Percentiles rank a stretch among this genome's conserved stretches.
Evolutionary conservation across 2,329 filamentous ascomycete genomes (phyloP).

Genomic region (Calonectria crousiana): DNA sequence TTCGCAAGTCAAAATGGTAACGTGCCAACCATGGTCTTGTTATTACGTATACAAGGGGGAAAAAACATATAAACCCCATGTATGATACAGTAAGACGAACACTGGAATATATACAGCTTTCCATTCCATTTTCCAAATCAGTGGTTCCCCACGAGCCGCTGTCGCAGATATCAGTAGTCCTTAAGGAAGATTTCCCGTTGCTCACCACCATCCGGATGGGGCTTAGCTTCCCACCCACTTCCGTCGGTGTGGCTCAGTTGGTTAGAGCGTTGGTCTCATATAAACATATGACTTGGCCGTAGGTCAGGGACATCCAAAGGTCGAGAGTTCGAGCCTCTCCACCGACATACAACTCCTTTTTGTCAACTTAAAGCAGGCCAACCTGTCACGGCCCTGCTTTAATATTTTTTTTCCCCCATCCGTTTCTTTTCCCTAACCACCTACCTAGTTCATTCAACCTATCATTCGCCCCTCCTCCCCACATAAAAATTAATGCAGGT

Average conservation of each 20-base stretch:
- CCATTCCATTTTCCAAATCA: neutral
- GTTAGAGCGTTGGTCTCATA: conserved; percentile 48
- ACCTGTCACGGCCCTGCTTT: neutral
- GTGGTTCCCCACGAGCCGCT: neutral
- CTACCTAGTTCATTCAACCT: neutral
- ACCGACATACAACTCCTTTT: conserved; percentile 34
- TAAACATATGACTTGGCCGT: conserved; percentile 34
- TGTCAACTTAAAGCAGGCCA: neutral
- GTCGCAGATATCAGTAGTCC: neutral
- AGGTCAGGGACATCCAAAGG: conserved; percentile 44
- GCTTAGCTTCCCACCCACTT: conserved; percentile 10
- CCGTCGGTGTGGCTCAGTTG: conserved; percentile 46
- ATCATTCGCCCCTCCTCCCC: neutral
- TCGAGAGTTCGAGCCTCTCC: conserved; percentile 47
- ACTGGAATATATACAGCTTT: neutral
- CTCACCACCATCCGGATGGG: conserved; percentile 24
- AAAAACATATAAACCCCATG: neutral
- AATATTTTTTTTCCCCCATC: neutral
- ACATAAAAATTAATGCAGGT: neutral
- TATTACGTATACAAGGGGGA: neutral
- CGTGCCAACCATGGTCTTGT: neutral
- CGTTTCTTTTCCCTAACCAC: neutral
- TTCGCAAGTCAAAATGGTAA: neutral
- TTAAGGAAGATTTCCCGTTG: neutral
- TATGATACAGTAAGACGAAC: neutral